Evolutionary conservation across 2,329 filamentous ascomycete genomes (phyloP).

Genomic region (Colletotrichum sp.): DNA sequence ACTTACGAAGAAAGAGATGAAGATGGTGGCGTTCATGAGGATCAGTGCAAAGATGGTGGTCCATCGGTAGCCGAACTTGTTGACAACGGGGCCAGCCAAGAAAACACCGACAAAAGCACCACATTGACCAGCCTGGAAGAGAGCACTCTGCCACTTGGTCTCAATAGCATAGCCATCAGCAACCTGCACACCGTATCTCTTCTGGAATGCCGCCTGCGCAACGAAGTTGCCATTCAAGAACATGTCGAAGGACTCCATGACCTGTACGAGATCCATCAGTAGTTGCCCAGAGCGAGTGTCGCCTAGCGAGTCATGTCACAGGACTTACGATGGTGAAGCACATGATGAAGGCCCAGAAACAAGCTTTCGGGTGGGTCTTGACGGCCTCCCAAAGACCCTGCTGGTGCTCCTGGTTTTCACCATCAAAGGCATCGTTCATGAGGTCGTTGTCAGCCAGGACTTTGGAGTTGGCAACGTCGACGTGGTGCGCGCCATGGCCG

Average conservation of each 20-base stretch:
- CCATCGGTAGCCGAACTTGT: slow-evolving; percentile 40
- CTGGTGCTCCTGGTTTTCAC: slow-evolving; percentile 47
- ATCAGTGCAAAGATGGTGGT: slow-evolving; percentile 34
- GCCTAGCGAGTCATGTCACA: background rate
- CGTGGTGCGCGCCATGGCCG: slow-evolving; percentile 3
- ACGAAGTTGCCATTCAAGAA: slow-evolving; percentile 53
- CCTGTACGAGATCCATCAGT: slow-evolving; percentile 29
- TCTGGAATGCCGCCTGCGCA: slow-evolving; percentile 42
- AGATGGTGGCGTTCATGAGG: slow-evolving; percentile 39
- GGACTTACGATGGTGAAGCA: slow-evolving; percentile 53
- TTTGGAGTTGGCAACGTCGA: slow-evolving; percentile 36
- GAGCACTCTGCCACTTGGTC: slow-evolving; percentile 45
- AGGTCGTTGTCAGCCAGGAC: slow-evolving; percentile 38
- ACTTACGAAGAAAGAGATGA: slow-evolving; percentile 56
- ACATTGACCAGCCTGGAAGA: slow-evolving; percentile 36
- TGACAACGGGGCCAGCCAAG: slow-evolving; percentile 42
- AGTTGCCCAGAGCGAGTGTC: background rate
- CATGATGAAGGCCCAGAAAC: slow-evolving; percentile 53
- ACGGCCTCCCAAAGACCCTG: slow-evolving; percentile 43
- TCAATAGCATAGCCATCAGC: slow-evolving; percentile 32
- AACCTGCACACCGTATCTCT: slow-evolving; percentile 38
- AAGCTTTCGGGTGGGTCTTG: slow-evolving; percentile 47
- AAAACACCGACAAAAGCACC: slow-evolving; percentile 41
- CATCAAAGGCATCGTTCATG: slow-evolving; percentile 44
- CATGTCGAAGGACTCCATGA: slow-evolving; percentile 57